A percentile compares a stretch with the other conserved stretches of the same genome.
Evolutionary conservation across 805 yeast genomes (phyloP).

Genomic region (Schwanniomyces occidentalis): DNA sequence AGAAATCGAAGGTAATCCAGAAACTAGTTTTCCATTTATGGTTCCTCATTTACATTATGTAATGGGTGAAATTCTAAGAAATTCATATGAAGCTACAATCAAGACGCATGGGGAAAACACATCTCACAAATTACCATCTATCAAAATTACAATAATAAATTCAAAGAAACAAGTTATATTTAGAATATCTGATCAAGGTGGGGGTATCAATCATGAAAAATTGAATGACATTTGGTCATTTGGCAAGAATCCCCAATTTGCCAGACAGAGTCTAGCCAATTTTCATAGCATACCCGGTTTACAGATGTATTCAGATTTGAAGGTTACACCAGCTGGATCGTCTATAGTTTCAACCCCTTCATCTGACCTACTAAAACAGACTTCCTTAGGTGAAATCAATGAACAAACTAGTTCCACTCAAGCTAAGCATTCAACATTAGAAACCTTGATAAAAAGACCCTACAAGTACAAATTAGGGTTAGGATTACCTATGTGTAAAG

Average conservation of each 20-base stretch:
- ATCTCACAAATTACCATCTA: constrained; percentile 58
- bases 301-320: constrained; percentile 40
- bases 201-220: constrained; percentile 69
- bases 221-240: constrained; percentile 81
- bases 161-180: constrained; percentile 68
- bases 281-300: constrained; percentile 73
- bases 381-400: constrained; percentile 47
- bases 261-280: constrained; percentile 58
- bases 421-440: constrained; percentile 53
- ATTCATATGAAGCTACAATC: constrained; percentile 81
- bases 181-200: constrained; percentile 86
- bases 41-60: constrained; percentile 84
- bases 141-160: constrained; percentile 72
- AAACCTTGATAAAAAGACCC: constrained; percentile 68
- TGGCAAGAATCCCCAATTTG: constrained; percentile 65
- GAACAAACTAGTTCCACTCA: constrained; percentile 29
- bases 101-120: constrained; percentile 28
- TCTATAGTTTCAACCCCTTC: constrained; percentile 27
- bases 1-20: constrained; percentile 69
- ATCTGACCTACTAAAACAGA: constrained; percentile 28
- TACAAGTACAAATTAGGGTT: constrained; percentile 76
- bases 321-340: constrained; percentile 42
- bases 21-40: constrained; percentile 75
- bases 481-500: constrained; percentile 89
- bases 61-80: constrained; percentile 83